Evolutionary conservation across 1,284 basidiomycete species (phyloP).

Genomic region (Microbotryum saponariae): DNA sequence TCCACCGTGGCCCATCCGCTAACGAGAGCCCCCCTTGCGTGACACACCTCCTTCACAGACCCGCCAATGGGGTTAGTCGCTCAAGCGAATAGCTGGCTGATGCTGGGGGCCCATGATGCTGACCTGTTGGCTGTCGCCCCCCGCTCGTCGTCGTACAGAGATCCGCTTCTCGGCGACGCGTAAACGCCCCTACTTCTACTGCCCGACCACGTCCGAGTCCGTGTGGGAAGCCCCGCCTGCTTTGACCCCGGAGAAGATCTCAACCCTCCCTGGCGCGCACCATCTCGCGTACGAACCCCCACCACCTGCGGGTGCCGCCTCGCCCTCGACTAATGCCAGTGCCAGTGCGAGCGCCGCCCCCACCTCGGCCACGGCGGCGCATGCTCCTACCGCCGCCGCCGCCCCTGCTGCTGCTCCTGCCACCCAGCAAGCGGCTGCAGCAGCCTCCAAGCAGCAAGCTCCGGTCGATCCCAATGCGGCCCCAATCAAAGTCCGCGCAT

Average conservation of each 20-base stretch:
- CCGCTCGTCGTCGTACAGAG: constrained; percentile 43
- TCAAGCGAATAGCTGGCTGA: neutral
- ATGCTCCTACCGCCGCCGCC: too few species aligned
- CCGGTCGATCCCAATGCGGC: constrained; percentile 11
- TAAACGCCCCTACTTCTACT: constrained; percentile 81
- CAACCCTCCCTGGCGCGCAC: constrained; percentile 61
- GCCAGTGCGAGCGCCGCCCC: neutral
- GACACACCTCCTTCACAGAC: too few species aligned
- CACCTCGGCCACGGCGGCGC: neutral
- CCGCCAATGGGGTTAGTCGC: neutral
- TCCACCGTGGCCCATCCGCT: neutral
- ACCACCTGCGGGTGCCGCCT: neutral
- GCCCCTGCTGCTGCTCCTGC: too few species aligned
- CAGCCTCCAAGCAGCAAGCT: neutral
- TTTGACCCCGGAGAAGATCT: constrained; percentile 57
- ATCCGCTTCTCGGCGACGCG: constrained; percentile 74
- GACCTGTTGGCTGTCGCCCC: neutral
- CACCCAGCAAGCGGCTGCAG: too few species aligned
- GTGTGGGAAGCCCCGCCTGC: constrained; percentile 72
- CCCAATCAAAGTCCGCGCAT: constrained; percentile 67
- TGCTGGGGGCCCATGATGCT: neutral
- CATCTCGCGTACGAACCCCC: constrained; percentile 45
- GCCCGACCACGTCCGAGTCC: constrained; percentile 61
- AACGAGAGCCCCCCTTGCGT: neutral
- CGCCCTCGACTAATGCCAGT: neutral